Evolutionary conservation across 1,139 yeast genomes (phyloP).

Genomic region (Yamadazyma taylorii): DNA sequence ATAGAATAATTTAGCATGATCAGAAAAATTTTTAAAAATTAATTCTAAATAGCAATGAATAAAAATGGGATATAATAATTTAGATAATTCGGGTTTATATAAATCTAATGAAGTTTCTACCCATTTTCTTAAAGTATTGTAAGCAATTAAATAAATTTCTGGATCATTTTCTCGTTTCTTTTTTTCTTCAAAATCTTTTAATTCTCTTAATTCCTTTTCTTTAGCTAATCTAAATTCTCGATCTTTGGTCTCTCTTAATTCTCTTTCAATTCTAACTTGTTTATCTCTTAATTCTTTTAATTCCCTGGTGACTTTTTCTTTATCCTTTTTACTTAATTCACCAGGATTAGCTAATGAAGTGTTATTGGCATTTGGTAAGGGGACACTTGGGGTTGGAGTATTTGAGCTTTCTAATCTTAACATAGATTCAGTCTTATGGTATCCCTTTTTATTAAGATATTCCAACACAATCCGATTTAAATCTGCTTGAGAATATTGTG

Average conservation of each 20-base stretch:
- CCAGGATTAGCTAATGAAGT: constrained; percentile 43
- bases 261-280: constrained; percentile 36
- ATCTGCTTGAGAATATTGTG: constrained; percentile 64
- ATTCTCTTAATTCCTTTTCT: constrained; percentile 45
- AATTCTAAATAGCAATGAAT: constrained; percentile 85
- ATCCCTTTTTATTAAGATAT: constrained; percentile 90
- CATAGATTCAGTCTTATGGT: constrained; percentile 91
- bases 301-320: constrained; percentile 33
- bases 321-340: constrained; percentile 28
- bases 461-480: constrained; percentile 88
- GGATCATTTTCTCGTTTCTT: constrained; percentile 56
- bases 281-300: constrained; percentile 43
- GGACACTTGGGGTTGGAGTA: constrained; percentile 57
- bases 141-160: constrained; percentile 72
- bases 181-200: constrained; percentile 38
- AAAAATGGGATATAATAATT: constrained; percentile 85
- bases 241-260: constrained; percentile 40
- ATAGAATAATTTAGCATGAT: constrained; percentile 71
- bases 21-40: constrained; percentile 58
- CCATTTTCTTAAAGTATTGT: constrained; percentile 81
- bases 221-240: constrained; percentile 42
- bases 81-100: constrained; percentile 83
- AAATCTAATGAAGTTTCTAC: constrained; percentile 88
- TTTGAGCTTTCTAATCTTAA: constrained; percentile 84
- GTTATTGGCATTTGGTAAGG: constrained; percentile 46